Percentiles rank a stretch among this genome's conserved stretches.
Evolutionary conservation across 495 filamentous ascomycete species (phyloP).

Genomic region (Schizothecium vesticola): DNA sequence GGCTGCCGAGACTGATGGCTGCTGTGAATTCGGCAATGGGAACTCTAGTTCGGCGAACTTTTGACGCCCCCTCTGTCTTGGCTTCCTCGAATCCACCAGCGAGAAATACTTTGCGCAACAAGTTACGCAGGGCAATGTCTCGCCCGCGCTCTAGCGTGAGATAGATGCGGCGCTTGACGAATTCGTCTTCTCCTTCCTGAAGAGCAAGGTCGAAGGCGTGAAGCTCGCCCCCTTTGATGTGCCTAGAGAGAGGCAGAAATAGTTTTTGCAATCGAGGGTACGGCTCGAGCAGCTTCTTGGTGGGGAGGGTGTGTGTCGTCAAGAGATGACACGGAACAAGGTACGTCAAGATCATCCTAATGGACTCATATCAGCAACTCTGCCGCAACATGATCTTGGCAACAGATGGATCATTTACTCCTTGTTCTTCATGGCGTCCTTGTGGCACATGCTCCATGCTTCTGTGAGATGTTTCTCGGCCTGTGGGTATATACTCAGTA

Average conservation of each 20-base stretch:
- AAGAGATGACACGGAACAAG: conserved; percentile 87
- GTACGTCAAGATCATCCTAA: conserved; percentile 87
- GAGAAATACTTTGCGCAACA: conserved; percentile 85
- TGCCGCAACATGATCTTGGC: neutral
- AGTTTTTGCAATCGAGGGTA: conserved; percentile 74
- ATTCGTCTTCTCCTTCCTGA: conserved; percentile 71
- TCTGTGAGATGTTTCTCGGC: conserved; percentile 74
- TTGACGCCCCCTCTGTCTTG: conserved; percentile 56
- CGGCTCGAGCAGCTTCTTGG: conserved; percentile 57
- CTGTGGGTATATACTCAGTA: conserved; percentile 36
- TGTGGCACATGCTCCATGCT: conserved; percentile 74
- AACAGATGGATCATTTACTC: conserved; percentile 52
- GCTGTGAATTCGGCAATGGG: conserved; percentile 71
- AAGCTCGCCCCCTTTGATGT: conserved; percentile 78
- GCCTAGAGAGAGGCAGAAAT: conserved; percentile 68
- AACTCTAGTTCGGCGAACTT: conserved; percentile 67
- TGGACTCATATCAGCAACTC: conserved; percentile 7
- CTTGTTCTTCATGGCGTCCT: conserved; percentile 62
- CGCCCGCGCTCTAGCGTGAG: conserved; percentile 86
- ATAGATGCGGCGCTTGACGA: conserved; percentile 93
- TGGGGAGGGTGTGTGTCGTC: conserved; percentile 79
- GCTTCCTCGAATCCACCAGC: conserved; percentile 69
- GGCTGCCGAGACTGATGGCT: conserved; percentile 52
- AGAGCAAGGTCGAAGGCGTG: conserved; percentile 80
- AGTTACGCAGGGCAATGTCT: conserved; percentile 83